Evolutionary conservation across 2,329 filamentous ascomycete genomes (phyloP).

Genomic region (Cadophora gregata): DNA sequence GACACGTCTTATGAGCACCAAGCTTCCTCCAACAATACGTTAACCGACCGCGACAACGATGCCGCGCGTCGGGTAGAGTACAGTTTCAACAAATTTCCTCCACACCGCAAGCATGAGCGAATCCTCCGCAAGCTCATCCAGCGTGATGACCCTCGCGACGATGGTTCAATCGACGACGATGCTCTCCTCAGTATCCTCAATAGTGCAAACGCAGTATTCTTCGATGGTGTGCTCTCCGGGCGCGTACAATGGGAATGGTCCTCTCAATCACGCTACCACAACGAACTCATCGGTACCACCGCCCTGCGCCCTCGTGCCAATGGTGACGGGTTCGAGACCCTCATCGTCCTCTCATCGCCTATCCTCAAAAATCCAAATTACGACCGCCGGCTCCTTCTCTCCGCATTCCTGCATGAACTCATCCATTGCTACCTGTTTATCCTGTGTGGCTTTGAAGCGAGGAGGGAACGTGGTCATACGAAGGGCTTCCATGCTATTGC

Average conservation of each 20-base stretch:
- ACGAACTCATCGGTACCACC: constrained; percentile 66
- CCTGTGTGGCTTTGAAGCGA: constrained; percentile 62
- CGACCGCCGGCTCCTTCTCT: constrained; percentile 65
- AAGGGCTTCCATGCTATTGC: constrained; percentile 64
- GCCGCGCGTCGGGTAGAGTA: constrained; percentile 37
- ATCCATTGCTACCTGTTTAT: constrained; percentile 72
- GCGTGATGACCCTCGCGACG: constrained; percentile 54
- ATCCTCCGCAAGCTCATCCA: constrained; percentile 64
- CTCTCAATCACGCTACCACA: constrained; percentile 56
- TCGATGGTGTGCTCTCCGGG: constrained; percentile 59
- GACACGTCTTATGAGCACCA: constrained; percentile 34
- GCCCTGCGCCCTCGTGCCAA: constrained; percentile 53
- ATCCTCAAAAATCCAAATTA: constrained; percentile 59
- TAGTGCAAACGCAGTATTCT: constrained; percentile 68
- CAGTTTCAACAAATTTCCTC: constrained; percentile 29
- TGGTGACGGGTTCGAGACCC: constrained; percentile 62
- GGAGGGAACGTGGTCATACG: constrained; percentile 64
- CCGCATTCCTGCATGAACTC: constrained; percentile 70
- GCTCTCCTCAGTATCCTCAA: constrained; percentile 64
- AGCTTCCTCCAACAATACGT: constrained; percentile 28
- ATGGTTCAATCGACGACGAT: constrained; percentile 59
- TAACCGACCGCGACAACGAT: constrained; percentile 31
- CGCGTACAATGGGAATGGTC: constrained; percentile 69
- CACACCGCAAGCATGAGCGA: constrained; percentile 44
- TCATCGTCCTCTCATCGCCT: constrained; percentile 65